A percentile compares a stretch with the other conserved stretches of the same genome.
Conservation (phyloP, 148 eudicot species). For the Bassia scoparia region DNA sequence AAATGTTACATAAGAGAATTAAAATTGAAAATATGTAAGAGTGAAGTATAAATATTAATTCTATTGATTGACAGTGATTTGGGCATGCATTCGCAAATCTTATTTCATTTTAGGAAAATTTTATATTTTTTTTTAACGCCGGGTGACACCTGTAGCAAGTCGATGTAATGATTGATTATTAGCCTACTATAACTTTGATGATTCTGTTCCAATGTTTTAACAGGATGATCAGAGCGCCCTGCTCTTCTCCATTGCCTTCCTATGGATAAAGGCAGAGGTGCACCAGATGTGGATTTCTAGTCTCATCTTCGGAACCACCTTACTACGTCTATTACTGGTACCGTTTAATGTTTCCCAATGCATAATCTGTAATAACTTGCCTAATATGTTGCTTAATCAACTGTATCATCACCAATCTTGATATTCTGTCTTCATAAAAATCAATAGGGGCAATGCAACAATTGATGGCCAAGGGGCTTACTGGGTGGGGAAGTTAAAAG, state of each 20-base stretch:
- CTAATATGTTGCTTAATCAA: neutral
- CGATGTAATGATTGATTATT: too few species aligned
- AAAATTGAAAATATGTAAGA: too few species aligned
- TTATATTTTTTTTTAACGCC: too few species aligned
- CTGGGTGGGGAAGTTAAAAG: slow-evolving; percentile 78
- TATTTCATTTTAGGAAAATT: too few species aligned
- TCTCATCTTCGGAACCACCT: slow-evolving; percentile 81
- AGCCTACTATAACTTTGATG: neutral
- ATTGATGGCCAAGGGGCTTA: slow-evolving; percentile 81
- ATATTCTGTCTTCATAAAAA: neutral
- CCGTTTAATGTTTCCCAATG: slow-evolving; percentile 1
- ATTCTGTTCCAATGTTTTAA: neutral
- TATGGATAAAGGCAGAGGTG: slow-evolving; percentile 85
- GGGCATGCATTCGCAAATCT: too few species aligned
- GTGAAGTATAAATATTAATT: too few species aligned
- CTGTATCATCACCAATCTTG: neutral
- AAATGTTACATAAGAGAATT: too few species aligned
- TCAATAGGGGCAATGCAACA: slow-evolving; percentile 79
- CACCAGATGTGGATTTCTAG: slow-evolving; percentile 72
- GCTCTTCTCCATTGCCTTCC: slow-evolving; percentile 74
- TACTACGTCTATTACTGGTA: slow-evolving; percentile 86
- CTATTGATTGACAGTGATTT: too few species aligned
- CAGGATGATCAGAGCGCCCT: slow-evolving; percentile 72
- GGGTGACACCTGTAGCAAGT: too few species aligned
- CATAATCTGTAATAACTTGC: neutral